Percentiles rank a stretch among this genome's conserved stretches.
phyloP scores from a whole-genome alignment of 768 basidiomycete species.

The Trametes sanguinea region DNA sequence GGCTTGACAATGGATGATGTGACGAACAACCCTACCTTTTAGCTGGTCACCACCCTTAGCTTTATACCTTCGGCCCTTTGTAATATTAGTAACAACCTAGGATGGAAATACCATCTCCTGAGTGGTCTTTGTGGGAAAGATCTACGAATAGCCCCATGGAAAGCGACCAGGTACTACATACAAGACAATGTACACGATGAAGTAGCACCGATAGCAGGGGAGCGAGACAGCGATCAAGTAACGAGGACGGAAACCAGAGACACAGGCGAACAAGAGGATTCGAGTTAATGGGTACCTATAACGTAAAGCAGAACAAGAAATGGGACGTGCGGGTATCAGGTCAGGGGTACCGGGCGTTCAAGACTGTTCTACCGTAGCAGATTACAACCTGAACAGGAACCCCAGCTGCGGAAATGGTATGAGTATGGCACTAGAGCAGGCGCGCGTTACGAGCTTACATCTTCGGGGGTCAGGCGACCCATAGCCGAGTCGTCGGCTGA shows the following conservation, averaged over 20 bases:
- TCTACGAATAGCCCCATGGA: background rate
- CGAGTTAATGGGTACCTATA: background rate
- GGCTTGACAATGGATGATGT: background rate
- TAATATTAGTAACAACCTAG: no score
- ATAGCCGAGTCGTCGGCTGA: constrained; percentile 89
- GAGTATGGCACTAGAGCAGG: background rate
- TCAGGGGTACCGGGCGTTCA: background rate
- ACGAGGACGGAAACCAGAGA: background rate
- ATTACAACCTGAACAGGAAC: constrained; percentile 58
- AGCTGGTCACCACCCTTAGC: no score
- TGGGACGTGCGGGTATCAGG: background rate
- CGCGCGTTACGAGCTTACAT: constrained; percentile 37
- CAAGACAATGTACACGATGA: background rate
- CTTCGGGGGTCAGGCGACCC: constrained; percentile 89
- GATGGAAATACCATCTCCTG: background rate
- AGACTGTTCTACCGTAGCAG: background rate
- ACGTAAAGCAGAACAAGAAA: background rate
- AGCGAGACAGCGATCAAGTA: constrained; percentile 7
- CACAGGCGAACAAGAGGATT: no score
- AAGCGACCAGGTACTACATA: background rate
- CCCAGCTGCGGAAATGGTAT: constrained; percentile 41
- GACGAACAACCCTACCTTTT: no score
- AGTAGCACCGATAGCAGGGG: constrained; percentile 9
- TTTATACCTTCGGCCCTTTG: no score
- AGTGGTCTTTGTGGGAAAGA: no score